Evolutionary conservation across 2,329 filamentous ascomycete genomes (phyloP), one percentile per base, ranked within the genome.

Genomic region (Ciborinia camelliae): DNA sequence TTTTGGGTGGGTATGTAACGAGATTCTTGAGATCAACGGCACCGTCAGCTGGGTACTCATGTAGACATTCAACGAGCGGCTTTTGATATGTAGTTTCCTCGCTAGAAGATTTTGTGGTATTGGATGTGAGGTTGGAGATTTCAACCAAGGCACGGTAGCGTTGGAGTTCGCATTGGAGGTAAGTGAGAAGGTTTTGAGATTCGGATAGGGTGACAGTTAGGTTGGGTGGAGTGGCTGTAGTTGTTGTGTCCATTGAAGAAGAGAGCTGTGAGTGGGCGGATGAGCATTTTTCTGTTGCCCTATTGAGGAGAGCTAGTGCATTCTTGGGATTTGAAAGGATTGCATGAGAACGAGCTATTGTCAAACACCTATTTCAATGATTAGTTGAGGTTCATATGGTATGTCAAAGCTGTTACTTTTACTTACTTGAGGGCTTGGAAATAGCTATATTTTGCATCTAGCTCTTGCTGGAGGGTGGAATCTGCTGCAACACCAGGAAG

Each of bases 401-500:
- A 51, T 47, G 20, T 28, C 23, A 37, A 59, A 61, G 51, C 2
- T 47, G 37, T 47, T 26, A 35, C 14, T 28, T 39, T 15, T 20
- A 77, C 85, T 75, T 81, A 93, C 88, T 94, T 96, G 63, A 98
- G 81, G 12, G 95, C 90, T 67, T 88, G 86, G 79, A 98, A 99
- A 78, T 98, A 98, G 66, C 85, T 82, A 43, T 85, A 82, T 70
- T 91, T 94, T 41, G 86, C 86, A 64, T 91, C 86, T n/a, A 99
- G 80, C 75, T 95, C 91, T 53, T 83, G 79, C 5, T 92, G 81
- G 69, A 99, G 90, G 20, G 79, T 81, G 48, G 86, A 83, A 73
- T 99, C 95, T 50, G 92, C 90, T 43, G 92, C 92, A 23, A 97
- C 90, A 76, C 95, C 95, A 2, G 92, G 90, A 18, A 99, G 82